Evolutionary conservation across 2,329 filamentous ascomycete genomes (phyloP).

Genomic region (Pyricularia grisea): DNA sequence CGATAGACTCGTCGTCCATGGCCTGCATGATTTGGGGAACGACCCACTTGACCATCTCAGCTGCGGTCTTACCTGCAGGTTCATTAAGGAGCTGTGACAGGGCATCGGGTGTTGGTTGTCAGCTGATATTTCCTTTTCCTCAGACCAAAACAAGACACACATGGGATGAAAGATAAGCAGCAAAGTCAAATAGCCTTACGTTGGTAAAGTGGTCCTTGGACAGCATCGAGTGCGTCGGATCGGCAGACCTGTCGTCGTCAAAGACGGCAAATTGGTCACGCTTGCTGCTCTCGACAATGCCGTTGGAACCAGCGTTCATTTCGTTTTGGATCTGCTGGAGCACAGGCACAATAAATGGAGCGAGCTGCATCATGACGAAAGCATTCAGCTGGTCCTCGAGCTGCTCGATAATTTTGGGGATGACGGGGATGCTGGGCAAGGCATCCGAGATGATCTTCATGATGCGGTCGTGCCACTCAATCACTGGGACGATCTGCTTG

Average conservation of each 20-base stretch:
- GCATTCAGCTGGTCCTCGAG: conserved; percentile 78
- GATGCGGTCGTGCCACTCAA: conserved; percentile 84
- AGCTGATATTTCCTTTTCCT: neutral
- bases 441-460: conserved; percentile 70
- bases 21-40: conserved; percentile 1
- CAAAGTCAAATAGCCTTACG: neutral
- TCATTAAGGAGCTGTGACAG: neutral
- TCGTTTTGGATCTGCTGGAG: conserved; percentile 81
- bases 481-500: conserved; percentile 75
- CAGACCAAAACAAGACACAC: no score
- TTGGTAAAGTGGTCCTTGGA: conserved; percentile 83
- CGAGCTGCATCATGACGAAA: conserved; percentile 83
- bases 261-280: conserved; percentile 84
- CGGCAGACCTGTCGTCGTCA: conserved; percentile 31
- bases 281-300: conserved; percentile 78
- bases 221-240: conserved; percentile 75
- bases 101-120: neutral
- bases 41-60: conserved; percentile 3
- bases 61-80: conserved; percentile 1
- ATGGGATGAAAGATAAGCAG: no score
- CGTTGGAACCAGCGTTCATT: conserved; percentile 73
- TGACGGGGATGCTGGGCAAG: conserved; percentile 75
- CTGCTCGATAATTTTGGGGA: conserved; percentile 82
- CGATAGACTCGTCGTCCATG: neutral
- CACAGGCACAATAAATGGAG: conserved; percentile 81